phyloP scores from a whole-genome alignment of 2,329 filamentous ascomycete species.

The Colletotrichum echinochloae region DNA sequence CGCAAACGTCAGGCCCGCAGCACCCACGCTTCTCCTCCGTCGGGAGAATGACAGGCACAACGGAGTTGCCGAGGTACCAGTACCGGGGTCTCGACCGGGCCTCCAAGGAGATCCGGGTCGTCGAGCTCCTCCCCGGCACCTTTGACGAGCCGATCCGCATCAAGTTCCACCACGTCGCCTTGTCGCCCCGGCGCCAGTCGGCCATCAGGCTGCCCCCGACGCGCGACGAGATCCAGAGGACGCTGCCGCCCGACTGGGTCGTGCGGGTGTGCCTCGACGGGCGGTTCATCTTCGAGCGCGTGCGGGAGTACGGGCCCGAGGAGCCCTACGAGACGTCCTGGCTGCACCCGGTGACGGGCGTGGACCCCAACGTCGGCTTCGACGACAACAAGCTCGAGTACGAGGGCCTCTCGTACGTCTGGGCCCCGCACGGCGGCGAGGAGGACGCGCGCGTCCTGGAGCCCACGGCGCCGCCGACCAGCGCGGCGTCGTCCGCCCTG shows the following conservation, averaged over 20 bases:
- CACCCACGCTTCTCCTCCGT: too few species aligned
- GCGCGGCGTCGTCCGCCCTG: background rate
- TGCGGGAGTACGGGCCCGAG: background rate
- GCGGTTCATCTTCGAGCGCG: constrained; percentile 3
- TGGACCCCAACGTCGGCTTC: constrained; percentile 9
- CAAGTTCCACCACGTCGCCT: constrained; percentile 9
- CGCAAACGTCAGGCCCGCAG: too few species aligned
- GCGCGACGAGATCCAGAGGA: constrained; percentile 9
- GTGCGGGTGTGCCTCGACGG: background rate
- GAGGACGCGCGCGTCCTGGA: constrained; percentile 37
- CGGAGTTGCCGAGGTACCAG: constrained; percentile 1
- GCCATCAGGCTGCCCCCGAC: constrained; percentile 9
- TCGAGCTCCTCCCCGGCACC: constrained; percentile 5
- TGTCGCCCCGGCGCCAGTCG: background rate
- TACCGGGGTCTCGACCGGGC: constrained; percentile 6
- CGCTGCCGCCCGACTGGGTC: constrained; percentile 6
- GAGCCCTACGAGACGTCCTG: constrained; percentile 15
- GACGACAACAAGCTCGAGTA: constrained; percentile 33
- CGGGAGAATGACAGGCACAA: background rate
- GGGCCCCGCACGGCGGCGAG: constrained; percentile 37
- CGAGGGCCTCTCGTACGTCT: constrained; percentile 45
- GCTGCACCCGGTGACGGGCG: constrained; percentile 6
- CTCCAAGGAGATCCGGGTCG: constrained; percentile 8
- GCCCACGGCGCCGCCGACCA: constrained; percentile 13
- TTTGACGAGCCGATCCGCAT: constrained; percentile 8